Percentiles rank a stretch among this genome's conserved stretches.
Evolutionary conservation across 2,329 filamentous ascomycete genomes (phyloP).

Genomic region (Fusarium armeniacum): DNA sequence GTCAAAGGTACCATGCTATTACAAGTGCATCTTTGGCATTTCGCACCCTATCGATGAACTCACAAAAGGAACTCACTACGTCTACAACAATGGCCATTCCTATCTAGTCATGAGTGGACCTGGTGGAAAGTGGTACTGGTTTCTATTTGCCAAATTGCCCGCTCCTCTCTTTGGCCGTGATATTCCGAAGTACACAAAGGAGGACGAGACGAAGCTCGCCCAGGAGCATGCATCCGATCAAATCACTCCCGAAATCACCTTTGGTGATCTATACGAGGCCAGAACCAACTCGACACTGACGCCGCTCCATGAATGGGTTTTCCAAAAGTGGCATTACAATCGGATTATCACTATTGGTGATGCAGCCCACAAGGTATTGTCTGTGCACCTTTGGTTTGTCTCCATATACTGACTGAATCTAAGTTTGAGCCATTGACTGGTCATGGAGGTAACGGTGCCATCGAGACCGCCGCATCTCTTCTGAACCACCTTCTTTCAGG

Average conservation of each 20-base stretch:
- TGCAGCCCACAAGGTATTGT: conserved; percentile 23
- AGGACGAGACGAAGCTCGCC: not conserved
- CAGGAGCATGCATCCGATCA: not conserved
- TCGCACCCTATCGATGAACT: not conserved
- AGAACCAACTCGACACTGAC: not conserved
- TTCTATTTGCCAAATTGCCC: not conserved
- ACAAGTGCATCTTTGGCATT: conserved; percentile 26
- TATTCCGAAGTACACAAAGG: not conserved
- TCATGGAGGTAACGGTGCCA: not conserved
- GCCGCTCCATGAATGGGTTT: conserved; percentile 15
- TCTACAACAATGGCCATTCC: not conserved
- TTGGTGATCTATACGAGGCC: not conserved
- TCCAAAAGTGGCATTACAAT: conserved; percentile 19
- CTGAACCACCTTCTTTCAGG: not conserved
- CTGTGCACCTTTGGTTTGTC: accelerated
- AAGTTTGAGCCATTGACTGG: conserved; percentile 15
- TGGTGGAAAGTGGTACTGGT: conserved; percentile 16
- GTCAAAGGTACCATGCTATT: conserved; percentile 23
- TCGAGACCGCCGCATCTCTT: conserved; percentile 10
- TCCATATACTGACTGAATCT: accelerated
- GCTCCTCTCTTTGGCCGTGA: not conserved
- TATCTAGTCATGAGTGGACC: conserved; percentile 2
- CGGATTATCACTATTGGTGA: conserved; percentile 15
- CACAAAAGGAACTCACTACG: not conserved
- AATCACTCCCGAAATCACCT: not conserved